Conservation (phyloP, 352 stramenopile species). For the Phytophthora pini region DNA sequence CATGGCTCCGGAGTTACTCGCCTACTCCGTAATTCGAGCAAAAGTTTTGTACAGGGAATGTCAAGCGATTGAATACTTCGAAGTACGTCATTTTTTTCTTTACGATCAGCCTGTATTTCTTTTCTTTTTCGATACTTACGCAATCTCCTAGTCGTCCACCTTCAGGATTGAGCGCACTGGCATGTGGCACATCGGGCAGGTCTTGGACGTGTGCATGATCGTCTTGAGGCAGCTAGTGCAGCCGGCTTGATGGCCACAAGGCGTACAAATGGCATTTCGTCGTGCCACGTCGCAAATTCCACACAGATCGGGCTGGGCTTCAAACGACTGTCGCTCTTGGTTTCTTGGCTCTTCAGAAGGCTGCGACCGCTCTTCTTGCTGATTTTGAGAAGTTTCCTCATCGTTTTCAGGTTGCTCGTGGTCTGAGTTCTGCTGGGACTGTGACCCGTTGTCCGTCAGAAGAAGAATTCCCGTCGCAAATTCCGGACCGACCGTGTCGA, state of each 20-base stretch:
- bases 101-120: neutral
- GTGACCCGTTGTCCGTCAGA: slow-evolving; percentile 16
- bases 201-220: slow-evolving; percentile 32
- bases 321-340: slow-evolving; percentile 5
- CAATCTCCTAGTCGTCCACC: slow-evolving; percentile 36
- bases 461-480: slow-evolving; percentile 25
- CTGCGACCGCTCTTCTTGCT: slow-evolving; percentile 11
- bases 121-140: neutral
- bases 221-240: slow-evolving; percentile 55
- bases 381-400: neutral
- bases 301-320: slow-evolving; percentile 40
- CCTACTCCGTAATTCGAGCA: neutral
- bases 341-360: slow-evolving; percentile 8
- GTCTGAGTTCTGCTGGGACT: slow-evolving; percentile 6
- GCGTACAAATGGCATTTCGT: slow-evolving; percentile 66
- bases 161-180: slow-evolving; percentile 48
- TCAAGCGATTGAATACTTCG: neutral
- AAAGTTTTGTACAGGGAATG: neutral
- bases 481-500: slow-evolving; percentile 24
- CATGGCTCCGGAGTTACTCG: neutral
- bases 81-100: neutral
- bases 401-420: slow-evolving; percentile 3
- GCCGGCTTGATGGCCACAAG: slow-evolving; percentile 67
- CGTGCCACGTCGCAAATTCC: slow-evolving; percentile 64
- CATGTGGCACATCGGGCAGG: slow-evolving; percentile 57